Evolutionary conservation across 768 basidiomycete species (phyloP), one percentile per base, ranked within the genome.

Genomic region (Tricholoma terreum): DNA sequence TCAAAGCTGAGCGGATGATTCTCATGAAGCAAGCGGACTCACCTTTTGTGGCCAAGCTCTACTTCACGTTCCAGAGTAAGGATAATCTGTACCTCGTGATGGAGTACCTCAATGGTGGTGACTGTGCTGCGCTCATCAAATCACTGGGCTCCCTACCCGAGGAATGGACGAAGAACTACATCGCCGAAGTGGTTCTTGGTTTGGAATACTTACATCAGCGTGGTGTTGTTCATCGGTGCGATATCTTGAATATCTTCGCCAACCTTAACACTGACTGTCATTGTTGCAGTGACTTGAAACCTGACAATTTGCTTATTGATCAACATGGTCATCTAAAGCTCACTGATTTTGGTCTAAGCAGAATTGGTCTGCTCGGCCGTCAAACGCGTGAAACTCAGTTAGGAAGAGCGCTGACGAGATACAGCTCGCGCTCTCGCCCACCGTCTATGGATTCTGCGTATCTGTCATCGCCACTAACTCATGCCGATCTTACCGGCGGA

Each of bases 1-100:
- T 99, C 72, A 98, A 98, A 75, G 97, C 97, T 1, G 97, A 99
- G 77, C 84, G 97, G 56, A 98, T 97, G 87, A 99, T 99, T 66
- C 82, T 99, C 63, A 99, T 99, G 97, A 94, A 94, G 70, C 96
- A 98, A 72, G 91, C 96, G 1, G 94, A 97, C 72, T 97, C 94
- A 8, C 96, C 97, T 14, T 96, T 98, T 67, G 97, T 98, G 50
- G 94, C 94, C 50, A 97, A 97, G 73, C 79, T 99, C 33, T 99
- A 90, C 77, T 99, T 95, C 75, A 98, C 97, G 15, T 99, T 99
- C 78, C 97, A 98, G 75, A 96, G 92, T 84, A 98, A 96, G 79
- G 97, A 99, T 24, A 98, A 98, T 69, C 75, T 98, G 56, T 99
- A 98, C 72, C 83, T 99, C 51, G 97, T 99, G 52, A 99, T 99